phyloP scores from a whole-genome alignment of 2,329 filamentous ascomycete species.

The Aspergillus sp. region DNA sequence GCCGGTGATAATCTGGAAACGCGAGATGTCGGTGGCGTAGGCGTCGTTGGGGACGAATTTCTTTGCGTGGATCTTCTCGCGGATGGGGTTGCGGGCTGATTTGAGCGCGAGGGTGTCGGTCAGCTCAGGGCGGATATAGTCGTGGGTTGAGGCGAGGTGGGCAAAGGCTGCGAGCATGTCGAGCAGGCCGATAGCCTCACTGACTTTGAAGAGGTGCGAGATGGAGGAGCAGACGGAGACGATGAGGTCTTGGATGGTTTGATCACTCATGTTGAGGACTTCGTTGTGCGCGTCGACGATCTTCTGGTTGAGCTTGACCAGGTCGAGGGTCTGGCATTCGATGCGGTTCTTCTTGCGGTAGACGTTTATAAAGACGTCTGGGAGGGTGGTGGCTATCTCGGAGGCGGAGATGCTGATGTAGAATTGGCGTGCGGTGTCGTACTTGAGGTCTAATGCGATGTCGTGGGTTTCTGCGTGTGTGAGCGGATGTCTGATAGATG shows the following conservation, averaged over 20 bases:
- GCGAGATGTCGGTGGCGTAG: conserved; percentile 73
- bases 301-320: conserved; percentile 76
- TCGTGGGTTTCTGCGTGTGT: conserved; percentile 52
- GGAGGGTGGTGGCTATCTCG: conserved; percentile 61
- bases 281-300: conserved; percentile 81
- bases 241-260: conserved; percentile 69
- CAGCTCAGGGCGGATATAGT: conserved; percentile 69
- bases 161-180: conserved; percentile 82
- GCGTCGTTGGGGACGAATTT: conserved; percentile 87
- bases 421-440: conserved; percentile 74
- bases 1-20: conserved; percentile 91
- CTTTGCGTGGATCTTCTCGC: conserved; percentile 66
- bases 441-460: conserved; percentile 66
- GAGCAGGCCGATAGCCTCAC: conserved; percentile 79
- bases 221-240: conserved; percentile 69
- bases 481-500: conserved; percentile 10
- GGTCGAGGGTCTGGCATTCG: conserved; percentile 81
- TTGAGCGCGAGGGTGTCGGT: conserved; percentile 69
- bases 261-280: conserved; percentile 78
- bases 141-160: conserved; percentile 65
- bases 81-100: conserved; percentile 72
- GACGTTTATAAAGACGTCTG: conserved; percentile 73
- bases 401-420: conserved; percentile 65
- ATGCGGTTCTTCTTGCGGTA: conserved; percentile 69
- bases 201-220: conserved; percentile 74